Base-by-base conservation (phyloP, 1,139 yeast genomes). In the Blastobotrys proliferans region DNA sequence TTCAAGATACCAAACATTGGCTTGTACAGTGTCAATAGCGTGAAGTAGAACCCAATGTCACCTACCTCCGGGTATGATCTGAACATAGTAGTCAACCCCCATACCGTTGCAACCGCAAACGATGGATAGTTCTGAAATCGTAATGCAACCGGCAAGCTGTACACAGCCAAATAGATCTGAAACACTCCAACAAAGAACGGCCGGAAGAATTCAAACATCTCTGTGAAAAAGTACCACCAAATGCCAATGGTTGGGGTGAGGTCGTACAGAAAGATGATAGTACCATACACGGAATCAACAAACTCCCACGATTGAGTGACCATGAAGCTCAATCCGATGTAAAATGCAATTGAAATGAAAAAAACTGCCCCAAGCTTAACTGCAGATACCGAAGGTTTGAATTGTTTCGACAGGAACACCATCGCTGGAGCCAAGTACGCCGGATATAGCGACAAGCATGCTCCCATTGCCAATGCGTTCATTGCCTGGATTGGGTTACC, bases 191-290 rank as follows among this genome's bases (percentile, higher is more conserved):
- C 68, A 68, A 85, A 92, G 60, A 92, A 88, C 14, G 87, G 81
- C 22, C 83, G 75, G 70, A 92, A 92, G 58, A 81, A 85, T 44
- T 83, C 94, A 66, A 92, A 92, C 81, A 92, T 85, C 62, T 92
- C 98, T 22, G 94, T 83, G 69, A 92, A 92, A 55, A 90, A 79
- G 67, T 92, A 92, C 99, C 99, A 92, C 99, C 99, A 92, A 30
- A 92, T 70, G 0, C 98, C 98, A 51, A 92, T 66, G 62, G 88
- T 88, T 18, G 96, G 95, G 4, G 79, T 72, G 50, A 87, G 77
- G 50, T 86, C 87, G 38, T 73, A 72, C 55, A 85, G 81, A 26
- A 71, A 66, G 6, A 87, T 57, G 8, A 78, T 67, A 0, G 81
- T 73, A 13, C 82, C 79, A 57, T 82, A 85, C 48, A 85, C 79